Percentiles rank a stretch among this genome's conserved stretches.
Evolutionary conservation across 305 asterid species (phyloP).

Genomic region (Petunia hybrid): DNA sequence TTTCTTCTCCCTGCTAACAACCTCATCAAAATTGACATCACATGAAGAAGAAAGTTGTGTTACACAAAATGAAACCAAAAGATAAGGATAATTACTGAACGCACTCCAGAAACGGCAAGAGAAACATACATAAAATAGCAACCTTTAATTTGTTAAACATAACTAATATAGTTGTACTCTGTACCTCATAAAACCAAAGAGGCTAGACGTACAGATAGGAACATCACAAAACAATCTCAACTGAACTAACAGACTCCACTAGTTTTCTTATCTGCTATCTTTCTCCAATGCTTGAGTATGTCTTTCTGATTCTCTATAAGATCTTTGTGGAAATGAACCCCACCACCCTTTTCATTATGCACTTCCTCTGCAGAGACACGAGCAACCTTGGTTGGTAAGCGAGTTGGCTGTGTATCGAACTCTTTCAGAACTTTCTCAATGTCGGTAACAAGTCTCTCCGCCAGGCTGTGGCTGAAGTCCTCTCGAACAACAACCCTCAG

Average conservation of each 20-base stretch:
- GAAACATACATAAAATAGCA: too few relatives aligned
- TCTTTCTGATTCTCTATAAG: slow-evolving; percentile 44
- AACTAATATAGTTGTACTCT: too few relatives aligned
- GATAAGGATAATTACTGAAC: too few relatives aligned
- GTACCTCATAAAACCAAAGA: background rate
- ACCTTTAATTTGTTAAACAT: too few relatives aligned
- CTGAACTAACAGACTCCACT: slow-evolving; percentile 63
- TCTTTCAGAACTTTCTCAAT: slow-evolving; percentile 58
- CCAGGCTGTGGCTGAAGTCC: slow-evolving; percentile 65
- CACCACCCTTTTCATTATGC: slow-evolving; percentile 26
- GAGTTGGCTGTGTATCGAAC: slow-evolving; percentile 55
- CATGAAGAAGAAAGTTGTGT: background rate
- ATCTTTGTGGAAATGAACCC: slow-evolving; percentile 37
- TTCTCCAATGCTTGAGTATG: slow-evolving; percentile 62
- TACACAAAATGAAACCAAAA: too few relatives aligned
- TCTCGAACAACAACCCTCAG: slow-evolving; percentile 68
- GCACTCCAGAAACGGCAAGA: too few relatives aligned
- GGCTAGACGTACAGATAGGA: background rate
- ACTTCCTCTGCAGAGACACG: slow-evolving; percentile 38
- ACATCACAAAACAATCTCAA: background rate
- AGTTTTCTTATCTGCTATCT: slow-evolving; percentile 62
- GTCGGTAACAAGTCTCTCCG: slow-evolving; percentile 61
- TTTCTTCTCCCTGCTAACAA: slow-evolving; percentile 59
- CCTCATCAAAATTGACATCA: slow-evolving; percentile 44
- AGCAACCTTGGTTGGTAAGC: slow-evolving; percentile 37